Evolutionary conservation across 805 yeast genomes (phyloP), one percentile per base, ranked within the genome.

Genomic region (Barnettozyma sucrosica): DNA sequence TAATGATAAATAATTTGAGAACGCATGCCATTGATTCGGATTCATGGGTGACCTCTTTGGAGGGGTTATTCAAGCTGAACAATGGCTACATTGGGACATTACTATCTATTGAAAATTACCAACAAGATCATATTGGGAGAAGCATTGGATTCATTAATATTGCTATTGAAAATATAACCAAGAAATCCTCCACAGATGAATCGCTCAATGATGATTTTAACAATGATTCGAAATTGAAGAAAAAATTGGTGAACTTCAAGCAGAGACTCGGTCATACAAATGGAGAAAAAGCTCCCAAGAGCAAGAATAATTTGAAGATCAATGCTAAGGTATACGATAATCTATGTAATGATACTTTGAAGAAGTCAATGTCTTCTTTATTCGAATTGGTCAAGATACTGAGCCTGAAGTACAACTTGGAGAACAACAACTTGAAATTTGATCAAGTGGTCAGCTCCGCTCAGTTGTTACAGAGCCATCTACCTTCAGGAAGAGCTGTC

Each of bases 1-100:
- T 36, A 4, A 43, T 49, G 48, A 28, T 44, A 4, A 49, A 36
- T 24, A 20, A 44, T 25, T 26, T 53, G 21, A 50, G 53, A 32
- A 18, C 28, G 2, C 19, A 18, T 9, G 40, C 36, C 9, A 24
- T 36, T n/a, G 16, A 24, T 2, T 25, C 16, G 1, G 36, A 30
- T 2, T 13, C 26, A 1, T 55, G 59, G 60, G 3, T 37, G 3
- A n/a, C 36, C 0, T 45, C 45, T 23, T n/a, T 59, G n/a, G 52
- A 49, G 6, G 20, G 24, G 2, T 51, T 70, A 13, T 57, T 63
- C 39, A 66, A 63, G 40, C 67, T 73, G 54, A 63, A 67, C 7
- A 58, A 64, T 21, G 76, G 75, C 0, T 72, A 73, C 49, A 67
- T 74, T 18, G 77, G 76, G 0, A 50, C 69, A n/a, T 69, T 75